phyloP scores from a whole-genome alignment of 371 early-diverging fungal genomes.

The Haplosporangium sp. region DNA sequence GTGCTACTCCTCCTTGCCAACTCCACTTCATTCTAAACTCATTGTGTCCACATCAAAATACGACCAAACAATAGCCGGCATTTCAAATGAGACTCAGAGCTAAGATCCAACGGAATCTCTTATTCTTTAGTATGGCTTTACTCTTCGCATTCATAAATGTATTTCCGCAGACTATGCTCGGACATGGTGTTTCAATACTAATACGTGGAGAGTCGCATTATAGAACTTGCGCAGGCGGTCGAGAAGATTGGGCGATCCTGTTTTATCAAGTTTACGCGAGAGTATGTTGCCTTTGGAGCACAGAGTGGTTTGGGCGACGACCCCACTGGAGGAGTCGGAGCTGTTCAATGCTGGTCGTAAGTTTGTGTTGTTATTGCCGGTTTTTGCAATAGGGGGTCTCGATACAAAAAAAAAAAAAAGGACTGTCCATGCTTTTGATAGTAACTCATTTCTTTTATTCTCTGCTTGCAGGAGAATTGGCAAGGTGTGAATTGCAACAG shows the following conservation, averaged over 20 bases:
- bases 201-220: background rate
- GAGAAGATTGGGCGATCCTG: slow-evolving; percentile 50
- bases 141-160: too few relatives aligned
- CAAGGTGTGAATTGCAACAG: slow-evolving; percentile 3
- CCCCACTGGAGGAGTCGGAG: slow-evolving; percentile 16
- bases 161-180: background rate
- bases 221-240: slow-evolving; percentile 48
- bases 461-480: slow-evolving; percentile 19
- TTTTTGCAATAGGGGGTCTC: background rate
- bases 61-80: too few relatives aligned
- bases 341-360: slow-evolving; percentile 54
- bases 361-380: background rate
- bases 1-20: too few relatives aligned
- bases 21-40: too few relatives aligned
- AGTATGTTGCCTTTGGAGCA: slow-evolving; percentile 45
- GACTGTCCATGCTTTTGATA: background rate
- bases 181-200: background rate
- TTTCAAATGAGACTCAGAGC: slow-evolving; percentile 42
- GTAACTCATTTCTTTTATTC: background rate
- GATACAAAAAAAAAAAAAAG: background rate
- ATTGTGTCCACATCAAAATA: too few relatives aligned
- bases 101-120: slow-evolving; percentile 31
- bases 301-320: slow-evolving; percentile 30
- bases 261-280: slow-evolving; percentile 45
- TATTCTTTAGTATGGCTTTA: slow-evolving; percentile 40